Evolutionary conservation across 2,329 filamentous ascomycete species (phyloP).

Genomic region (Helicocarpus griseus): DNA sequence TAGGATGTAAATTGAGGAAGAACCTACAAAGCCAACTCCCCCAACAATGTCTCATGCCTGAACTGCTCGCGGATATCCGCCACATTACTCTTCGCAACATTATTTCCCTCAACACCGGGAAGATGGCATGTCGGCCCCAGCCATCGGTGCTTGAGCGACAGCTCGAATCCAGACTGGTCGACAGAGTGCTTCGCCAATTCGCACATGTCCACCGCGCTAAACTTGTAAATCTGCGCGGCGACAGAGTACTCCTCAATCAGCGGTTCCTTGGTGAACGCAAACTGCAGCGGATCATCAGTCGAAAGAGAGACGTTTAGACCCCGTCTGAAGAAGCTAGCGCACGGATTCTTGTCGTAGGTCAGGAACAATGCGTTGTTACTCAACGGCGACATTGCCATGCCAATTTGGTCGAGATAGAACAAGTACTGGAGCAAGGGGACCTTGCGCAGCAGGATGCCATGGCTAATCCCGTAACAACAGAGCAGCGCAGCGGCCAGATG

Average conservation of each 20-base stretch:
- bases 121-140: slow-evolving; percentile 68
- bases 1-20: neutral
- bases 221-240: slow-evolving; percentile 95
- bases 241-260: slow-evolving; percentile 97
- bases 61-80: slow-evolving; percentile 88
- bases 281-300: slow-evolving; percentile 93
- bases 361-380: slow-evolving; percentile 97
- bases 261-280: slow-evolving; percentile 96
- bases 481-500: slow-evolving; percentile 85
- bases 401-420: slow-evolving; percentile 96
- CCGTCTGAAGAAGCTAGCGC: slow-evolving; percentile 87
- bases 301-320: slow-evolving; percentile 93
- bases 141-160: slow-evolving; percentile 83
- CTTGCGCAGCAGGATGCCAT: slow-evolving; percentile 84
- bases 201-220: slow-evolving; percentile 96
- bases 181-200: slow-evolving; percentile 95
- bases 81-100: slow-evolving; percentile 92
- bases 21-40: slow-evolving; percentile 72
- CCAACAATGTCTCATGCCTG: slow-evolving; percentile 71
- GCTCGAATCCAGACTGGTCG: slow-evolving; percentile 86
- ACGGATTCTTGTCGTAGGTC: slow-evolving; percentile 93
- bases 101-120: slow-evolving; percentile 75
- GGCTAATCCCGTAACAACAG: slow-evolving; percentile 94
- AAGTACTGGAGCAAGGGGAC: slow-evolving; percentile 92
- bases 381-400: slow-evolving; percentile 97